A percentile compares a stretch with the other conserved stretches of the same genome.
phyloP scores from a whole-genome alignment of 495 filamentous ascomycete genomes.

The Hyphodiscus hymeniophilus region DNA sequence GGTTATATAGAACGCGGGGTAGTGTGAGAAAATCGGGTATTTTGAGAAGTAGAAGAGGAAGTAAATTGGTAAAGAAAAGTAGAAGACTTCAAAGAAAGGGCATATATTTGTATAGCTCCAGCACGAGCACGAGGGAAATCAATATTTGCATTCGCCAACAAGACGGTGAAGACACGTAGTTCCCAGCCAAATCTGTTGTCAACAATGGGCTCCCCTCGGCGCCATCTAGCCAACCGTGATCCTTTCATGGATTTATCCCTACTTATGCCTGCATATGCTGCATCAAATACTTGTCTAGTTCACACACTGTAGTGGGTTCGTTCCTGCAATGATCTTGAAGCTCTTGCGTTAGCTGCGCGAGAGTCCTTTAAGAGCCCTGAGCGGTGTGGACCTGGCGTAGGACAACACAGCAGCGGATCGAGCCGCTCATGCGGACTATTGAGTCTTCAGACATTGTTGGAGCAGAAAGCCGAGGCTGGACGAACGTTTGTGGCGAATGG shows the following conservation, averaged over 20 bases:
- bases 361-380: conserved; percentile 4
- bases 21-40: conserved; percentile 4
- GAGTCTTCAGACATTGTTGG: not conserved
- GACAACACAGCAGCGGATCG: conserved; percentile 21
- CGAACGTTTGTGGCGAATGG: not conserved
- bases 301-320: conserved; percentile 8
- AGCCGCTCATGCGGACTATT: conserved; percentile 16
- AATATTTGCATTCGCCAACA: conserved; percentile 2
- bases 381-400: conserved; percentile 3
- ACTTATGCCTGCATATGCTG: conserved; percentile 13
- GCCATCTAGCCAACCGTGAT: conserved; percentile 8
- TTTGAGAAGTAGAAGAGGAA: conserved; percentile 1
- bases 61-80: not conserved
- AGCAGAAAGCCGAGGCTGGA: not conserved
- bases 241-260: conserved; percentile 7
- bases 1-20: not conserved
- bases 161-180: conserved; percentile 11
- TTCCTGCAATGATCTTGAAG: conserved; percentile 8
- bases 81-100: not conserved
- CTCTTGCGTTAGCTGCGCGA: not conserved
- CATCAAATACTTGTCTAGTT: conserved; percentile 18
- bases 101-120: not conserved
- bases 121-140: not conserved
- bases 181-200: not conserved
- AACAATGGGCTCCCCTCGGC: not conserved